Base-by-base conservation (phyloP, 192 early-diverging fungal genomes). In the Physocladia obscura region DNA sequence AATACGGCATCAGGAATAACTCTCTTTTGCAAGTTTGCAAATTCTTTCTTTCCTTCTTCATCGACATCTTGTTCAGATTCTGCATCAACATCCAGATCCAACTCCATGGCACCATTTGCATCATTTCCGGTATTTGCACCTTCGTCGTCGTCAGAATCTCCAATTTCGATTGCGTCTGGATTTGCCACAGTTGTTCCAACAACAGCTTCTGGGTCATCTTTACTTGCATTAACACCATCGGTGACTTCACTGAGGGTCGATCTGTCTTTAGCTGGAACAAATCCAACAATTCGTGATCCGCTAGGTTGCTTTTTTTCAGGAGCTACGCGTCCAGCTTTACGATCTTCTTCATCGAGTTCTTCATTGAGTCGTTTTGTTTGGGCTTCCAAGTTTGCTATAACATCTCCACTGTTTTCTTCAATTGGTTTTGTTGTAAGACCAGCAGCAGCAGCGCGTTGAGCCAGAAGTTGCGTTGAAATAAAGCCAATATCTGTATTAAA, bases 401-500 rank as follows among this genome's bases (percentile, higher is more conserved):
- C 40, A n/a, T 44, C 60, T 62, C 80, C 62, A 2, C 27, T 5
- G 15, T 59, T 31, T 35, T 2, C 35, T 32, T 19, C 51, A 21
- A 1, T 68, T n/a, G n/a, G n/a, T n/a, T n/a, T n/a, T 8, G 36
- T 35, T 34, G 24, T 56, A 30, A 31, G 21, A 31, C 22, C 57
- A 0, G 68, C 71, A 13, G 67, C 79, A 17, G 55, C 64, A 21
- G 71, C 71, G 30, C 74, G 68, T 31, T 78, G 76, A 1, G 84
- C 74, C 0, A 84, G 62, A 22, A 89, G 49, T 67, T 89, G 85
- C 1, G 82, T 79, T 1, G 88, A 84, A 36, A 93, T 74, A 65
- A 82, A 82, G 24, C 57, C 69, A 49, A 88, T 89, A 56, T 97
- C 94, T 3, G 91, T 90, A 62, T 90, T 92, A 78, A 82, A 93